These are phyloP conservation scores for Closterium sp. DNA, from an alignment of 139 green algal genomes.

Conservation along the genomic window DNA sequence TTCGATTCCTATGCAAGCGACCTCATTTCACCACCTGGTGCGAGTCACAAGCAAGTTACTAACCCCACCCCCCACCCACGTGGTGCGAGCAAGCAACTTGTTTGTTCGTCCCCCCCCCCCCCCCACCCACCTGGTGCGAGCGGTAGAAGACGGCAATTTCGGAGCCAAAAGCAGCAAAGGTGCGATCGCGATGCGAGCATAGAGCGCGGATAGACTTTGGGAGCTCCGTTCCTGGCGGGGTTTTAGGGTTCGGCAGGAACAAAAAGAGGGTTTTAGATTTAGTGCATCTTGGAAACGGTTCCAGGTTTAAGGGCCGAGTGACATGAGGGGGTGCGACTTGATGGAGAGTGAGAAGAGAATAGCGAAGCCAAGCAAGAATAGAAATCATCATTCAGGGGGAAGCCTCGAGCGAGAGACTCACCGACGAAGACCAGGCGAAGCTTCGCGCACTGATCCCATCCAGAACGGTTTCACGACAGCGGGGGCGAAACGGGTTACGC, in stretches of 20 bases:
- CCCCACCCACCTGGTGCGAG: constrained; percentile 49
- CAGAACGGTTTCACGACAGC: constrained; percentile 1
- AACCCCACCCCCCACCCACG: neutral
- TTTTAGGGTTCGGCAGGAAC: neutral
- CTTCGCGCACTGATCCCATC: constrained; percentile 34
- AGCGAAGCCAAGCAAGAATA: no score
- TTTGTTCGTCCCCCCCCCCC: no score
- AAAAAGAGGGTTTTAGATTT: neutral
- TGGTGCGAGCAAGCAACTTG: neutral
- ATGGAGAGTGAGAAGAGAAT: no score
- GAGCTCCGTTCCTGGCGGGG: constrained; percentile 63
- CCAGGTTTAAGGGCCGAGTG: constrained; percentile 8
- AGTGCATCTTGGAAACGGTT: constrained; percentile 4
- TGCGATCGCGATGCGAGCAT: constrained; percentile 74
- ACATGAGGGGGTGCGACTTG: no score
- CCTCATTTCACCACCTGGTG: no score
- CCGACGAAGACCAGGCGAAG: constrained; percentile 36
- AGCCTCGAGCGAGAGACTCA: constrained; percentile 37
- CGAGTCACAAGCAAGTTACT: no score
- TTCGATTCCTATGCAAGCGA: no score
- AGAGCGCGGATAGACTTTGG: constrained; percentile 68
- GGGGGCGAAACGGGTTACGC: neutral
- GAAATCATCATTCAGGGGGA: no score
- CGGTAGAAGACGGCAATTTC: constrained; percentile 74
- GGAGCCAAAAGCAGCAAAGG: constrained; percentile 74